Evolutionary conservation across 257 asterid species (phyloP).

Genomic region (Solanum pinnatisectum): DNA sequence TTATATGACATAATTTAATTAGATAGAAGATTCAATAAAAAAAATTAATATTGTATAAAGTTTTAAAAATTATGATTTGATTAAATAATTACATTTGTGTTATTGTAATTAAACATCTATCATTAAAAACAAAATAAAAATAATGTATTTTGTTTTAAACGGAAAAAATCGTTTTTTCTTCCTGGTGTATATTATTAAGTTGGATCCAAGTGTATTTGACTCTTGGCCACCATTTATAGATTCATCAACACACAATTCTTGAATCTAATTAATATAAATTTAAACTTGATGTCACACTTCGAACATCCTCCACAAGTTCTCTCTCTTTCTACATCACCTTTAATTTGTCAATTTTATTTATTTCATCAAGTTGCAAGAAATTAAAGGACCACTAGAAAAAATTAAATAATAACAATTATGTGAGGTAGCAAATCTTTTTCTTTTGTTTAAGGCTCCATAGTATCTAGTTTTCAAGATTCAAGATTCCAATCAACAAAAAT

Average conservation of each 20-base stretch:
- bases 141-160: not conserved
- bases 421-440: not conserved
- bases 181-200: not conserved
- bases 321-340: not conserved
- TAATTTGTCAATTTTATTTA: not conserved
- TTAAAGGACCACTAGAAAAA: not conserved
- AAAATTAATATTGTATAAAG: no score
- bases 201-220: not conserved
- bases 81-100: no score
- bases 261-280: not conserved
- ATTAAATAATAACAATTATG: not conserved
- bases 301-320: not conserved
- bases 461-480: not conserved
- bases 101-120: no score
- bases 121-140: no score
- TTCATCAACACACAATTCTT: not conserved
- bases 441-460: not conserved
- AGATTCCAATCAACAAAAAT: not conserved
- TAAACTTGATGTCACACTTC: not conserved
- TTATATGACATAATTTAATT: not conserved
- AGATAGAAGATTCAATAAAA: not conserved
- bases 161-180: accelerated
- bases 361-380: not conserved
- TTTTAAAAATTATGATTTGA: no score
- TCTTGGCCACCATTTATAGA: not conserved